phyloP scores from a whole-genome alignment of 2,329 filamentous ascomycete species.

The Pyrenochaeta sp. region DNA sequence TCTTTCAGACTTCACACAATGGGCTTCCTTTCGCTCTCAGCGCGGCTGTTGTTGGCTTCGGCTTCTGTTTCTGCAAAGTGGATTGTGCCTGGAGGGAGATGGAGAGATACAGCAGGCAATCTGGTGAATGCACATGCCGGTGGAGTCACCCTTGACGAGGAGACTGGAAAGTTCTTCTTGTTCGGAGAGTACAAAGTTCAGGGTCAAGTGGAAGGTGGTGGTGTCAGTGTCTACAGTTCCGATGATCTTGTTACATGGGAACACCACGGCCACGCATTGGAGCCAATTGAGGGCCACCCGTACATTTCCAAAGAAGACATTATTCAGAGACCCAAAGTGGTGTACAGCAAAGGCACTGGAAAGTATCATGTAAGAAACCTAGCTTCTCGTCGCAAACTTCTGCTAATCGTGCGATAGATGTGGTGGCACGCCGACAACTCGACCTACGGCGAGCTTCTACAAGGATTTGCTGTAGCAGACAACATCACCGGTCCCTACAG shows the following conservation, averaged over 20 bases:
- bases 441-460: constrained; percentile 63
- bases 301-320: constrained; percentile 64
- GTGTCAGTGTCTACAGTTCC: constrained; percentile 65
- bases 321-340: constrained; percentile 69
- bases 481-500: constrained; percentile 62
- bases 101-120: constrained; percentile 67
- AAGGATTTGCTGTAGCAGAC: constrained; percentile 63
- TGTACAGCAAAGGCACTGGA: constrained; percentile 61
- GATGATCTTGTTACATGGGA: constrained; percentile 68
- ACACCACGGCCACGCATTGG: constrained; percentile 63
- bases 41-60: constrained; percentile 31
- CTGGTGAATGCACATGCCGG: constrained; percentile 69
- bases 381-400: too few relatives aligned
- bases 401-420: constrained; percentile 49
- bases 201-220: constrained; percentile 66
- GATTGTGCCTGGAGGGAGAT: constrained; percentile 68
- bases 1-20: constrained; percentile 10
- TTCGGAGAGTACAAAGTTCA: constrained; percentile 69
- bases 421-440: constrained; percentile 69
- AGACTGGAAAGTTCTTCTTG: constrained; percentile 64
- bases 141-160: constrained; percentile 60
- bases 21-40: constrained; percentile 27
- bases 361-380: constrained; percentile 62
- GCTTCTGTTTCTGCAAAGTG: constrained; percentile 55
- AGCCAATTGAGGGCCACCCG: constrained; percentile 61